Base-by-base conservation (phyloP, 495 filamentous ascomycete species). In the Lasiosphaeris hirsuta region DNA sequence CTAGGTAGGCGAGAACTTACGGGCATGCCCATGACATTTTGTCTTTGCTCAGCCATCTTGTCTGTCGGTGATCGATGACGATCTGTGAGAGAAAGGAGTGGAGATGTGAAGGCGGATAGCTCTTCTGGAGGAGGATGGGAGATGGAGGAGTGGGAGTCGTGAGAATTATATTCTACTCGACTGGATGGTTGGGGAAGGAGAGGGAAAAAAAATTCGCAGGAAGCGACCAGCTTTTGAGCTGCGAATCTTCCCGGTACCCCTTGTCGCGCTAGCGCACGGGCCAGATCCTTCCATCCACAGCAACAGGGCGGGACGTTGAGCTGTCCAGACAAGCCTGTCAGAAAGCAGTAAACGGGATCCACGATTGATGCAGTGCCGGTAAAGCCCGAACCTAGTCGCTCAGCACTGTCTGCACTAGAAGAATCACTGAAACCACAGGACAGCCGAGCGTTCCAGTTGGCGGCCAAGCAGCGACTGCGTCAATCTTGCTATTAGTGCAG, bases 21-120 rank as follows among this genome's bases (percentile, higher is more conserved):
- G 69, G 87, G 91, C 90, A 96, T 94, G 83, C 92, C 92, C 84
- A 96, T 77, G 73, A 92, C 81, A 77, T 69, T 69, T 74, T 60
- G 35, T 73, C 68, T 49, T 65, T 60, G 50, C 56, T 53, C 43
- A 85, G 80, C 87, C 92, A 90, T 60, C 89, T 90, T 71, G 72
- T 71, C 60, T 58, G 66, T 72, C 63, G 56, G 60, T 72, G 63
- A 62, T 75, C 68, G 69, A 70, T 74, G 66, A 70, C 71, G 73
- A 77, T 73, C 75, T 70, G 40, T 64, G 46, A 72, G 72, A 69
- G 59, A 61, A 71, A 33, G 68, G 72, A 75, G 72, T 77, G 77
- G 74, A 77, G 74, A 74, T 70, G 55, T 55, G 56, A 66, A 65
- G 52, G 68, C 69, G 63, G 23, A 30, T 66, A 67, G 62, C 67